Base-by-base conservation (phyloP, 495 filamentous ascomycete species). In the Lophiostoma macrostomum region DNA sequence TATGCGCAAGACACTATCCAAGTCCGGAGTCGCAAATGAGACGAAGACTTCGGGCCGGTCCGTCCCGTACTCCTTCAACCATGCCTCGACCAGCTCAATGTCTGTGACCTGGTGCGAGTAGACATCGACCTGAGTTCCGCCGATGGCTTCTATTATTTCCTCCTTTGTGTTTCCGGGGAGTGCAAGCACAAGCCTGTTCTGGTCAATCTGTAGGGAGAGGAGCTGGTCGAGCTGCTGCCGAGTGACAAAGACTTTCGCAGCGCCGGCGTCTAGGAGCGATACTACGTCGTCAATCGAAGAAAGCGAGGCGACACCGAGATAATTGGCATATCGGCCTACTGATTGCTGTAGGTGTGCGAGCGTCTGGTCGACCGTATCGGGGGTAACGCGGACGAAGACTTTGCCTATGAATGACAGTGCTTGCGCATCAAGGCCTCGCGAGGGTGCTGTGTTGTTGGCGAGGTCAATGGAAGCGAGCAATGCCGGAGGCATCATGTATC, bases 201-300 rank as follows among this genome's bases (percentile, higher is more conserved):
- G 77, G 48, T 82, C 74, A 29, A 76, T 74, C 39, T 79, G 73
- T 59, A 80, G 75, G 47, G 72, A 53, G 36, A 74, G 69, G 58
- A 85, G 72, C 71, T 88, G 84, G 37, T 85, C 76, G 39, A 83
- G 75, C 44, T 73, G 70, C 12, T 25, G 16, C 29, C 56, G 58
- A 19, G 78, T 75, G 40, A 95, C 83, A 67, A 97, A 91, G 37
- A 95, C 83, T 69, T 85, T 93, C 32, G 81, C 78, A n/a, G 89
- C 89, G 44, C 94, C 93, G 56, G 83, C 80, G 65, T 98, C 85
- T 44, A 98, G 79, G 24, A 97, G 76, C 44, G 86, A 77, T 42
- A 90, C 71, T 16, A 96, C 71, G 56, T 95, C 87, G 31, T 86
- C 81, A 37, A 72, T 67, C 22, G 80, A 81, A 50, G 77, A 59